Evolutionary conservation across 257 asterid genomes (phyloP).

Genomic region (Scutellaria minor): DNA sequence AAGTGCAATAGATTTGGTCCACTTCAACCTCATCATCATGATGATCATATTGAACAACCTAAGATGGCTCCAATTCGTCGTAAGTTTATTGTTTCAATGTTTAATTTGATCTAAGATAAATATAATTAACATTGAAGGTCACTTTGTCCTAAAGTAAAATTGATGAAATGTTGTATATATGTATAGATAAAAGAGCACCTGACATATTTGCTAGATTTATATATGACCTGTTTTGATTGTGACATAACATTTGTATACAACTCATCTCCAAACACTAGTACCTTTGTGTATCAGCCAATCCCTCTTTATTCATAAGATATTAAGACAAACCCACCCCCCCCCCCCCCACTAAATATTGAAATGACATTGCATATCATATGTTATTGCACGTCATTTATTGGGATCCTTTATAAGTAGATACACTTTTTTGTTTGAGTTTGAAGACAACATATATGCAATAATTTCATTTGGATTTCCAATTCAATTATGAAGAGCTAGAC

Average conservation of each 20-base stretch:
- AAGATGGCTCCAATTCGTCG: slow-evolving; percentile 79
- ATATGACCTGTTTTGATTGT: slow-evolving; percentile 53
- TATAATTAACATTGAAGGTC: slow-evolving; percentile 14
- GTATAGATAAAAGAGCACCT: slow-evolving; percentile 34
- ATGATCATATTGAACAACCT: slow-evolving; percentile 48
- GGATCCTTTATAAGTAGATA: neutral
- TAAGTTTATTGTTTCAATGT: slow-evolving; percentile 33
- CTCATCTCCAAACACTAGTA: slow-evolving; percentile 38
- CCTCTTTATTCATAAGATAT: slow-evolving; percentile 42
- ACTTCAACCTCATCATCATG: slow-evolving; percentile 37
- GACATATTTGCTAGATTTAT: slow-evolving; percentile 42
- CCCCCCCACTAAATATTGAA: neutral
- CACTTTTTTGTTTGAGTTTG: slow-evolving; percentile 9
- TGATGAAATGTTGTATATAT: slow-evolving; percentile 29
- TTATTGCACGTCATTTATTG: neutral
- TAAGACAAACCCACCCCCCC: neutral
- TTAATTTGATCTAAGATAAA: too few species aligned
- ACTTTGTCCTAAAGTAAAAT: slow-evolving; percentile 40
- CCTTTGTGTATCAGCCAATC: slow-evolving; percentile 20
- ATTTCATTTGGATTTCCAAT: neutral
- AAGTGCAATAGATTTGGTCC: slow-evolving; percentile 51
- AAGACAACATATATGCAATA: neutral
- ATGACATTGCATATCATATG: neutral
- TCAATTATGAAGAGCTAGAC: too few species aligned
- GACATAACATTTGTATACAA: slow-evolving; percentile 54